Base-by-base conservation (phyloP, 768 basidiomycete species). In the Butyriboletus loyo region DNA sequence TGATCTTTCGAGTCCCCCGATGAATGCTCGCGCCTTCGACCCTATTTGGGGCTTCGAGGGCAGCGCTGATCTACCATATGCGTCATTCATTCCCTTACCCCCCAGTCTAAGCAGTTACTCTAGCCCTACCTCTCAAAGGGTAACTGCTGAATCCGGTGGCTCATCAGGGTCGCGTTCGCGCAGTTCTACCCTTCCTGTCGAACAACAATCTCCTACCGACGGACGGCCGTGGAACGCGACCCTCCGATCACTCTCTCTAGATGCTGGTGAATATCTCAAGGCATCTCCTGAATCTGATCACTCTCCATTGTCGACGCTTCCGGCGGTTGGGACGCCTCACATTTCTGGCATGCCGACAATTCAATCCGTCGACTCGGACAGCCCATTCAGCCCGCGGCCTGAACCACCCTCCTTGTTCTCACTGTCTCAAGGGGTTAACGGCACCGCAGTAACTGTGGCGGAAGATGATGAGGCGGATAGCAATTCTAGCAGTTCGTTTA, bases 301-400 rank as follows among this genome's bases (percentile, higher is more conserved):
- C 46, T 61, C 68, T 10, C 69, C 69, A n/a, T 53, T 71, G 37
- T 69, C 67, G 22, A 67, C 52, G 11, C 28, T 69, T 46, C 67
- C 68, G 2, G 50, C 54, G 17, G 65, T 69, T 6, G 68, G 68
- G 37, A 69, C 69, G 28, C 68, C 68, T 21, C 49, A 57, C n/a
- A 31, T 61, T 37, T 59, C 63, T 13, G 41, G 47, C 28, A 25
- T 52, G 3, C 54, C 50, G 48, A 53, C 55, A 7, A 49, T 55
- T 27, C 52, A 31, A 35, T 58, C 65, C 0, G 49, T 32, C 17
- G 54, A 64, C 41, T 46, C 52, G 13, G 55, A 53, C 8, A 61
- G 59, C 35, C 69, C 61, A 5, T 71, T 71, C 46, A 69, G 67
- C 28, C 68, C 68, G 14, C 65, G 67, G 10, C 61, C 61, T 25